Evolutionary conservation across 2,329 filamentous ascomycete genomes (phyloP).

Genomic region (Xylaria sp.): DNA sequence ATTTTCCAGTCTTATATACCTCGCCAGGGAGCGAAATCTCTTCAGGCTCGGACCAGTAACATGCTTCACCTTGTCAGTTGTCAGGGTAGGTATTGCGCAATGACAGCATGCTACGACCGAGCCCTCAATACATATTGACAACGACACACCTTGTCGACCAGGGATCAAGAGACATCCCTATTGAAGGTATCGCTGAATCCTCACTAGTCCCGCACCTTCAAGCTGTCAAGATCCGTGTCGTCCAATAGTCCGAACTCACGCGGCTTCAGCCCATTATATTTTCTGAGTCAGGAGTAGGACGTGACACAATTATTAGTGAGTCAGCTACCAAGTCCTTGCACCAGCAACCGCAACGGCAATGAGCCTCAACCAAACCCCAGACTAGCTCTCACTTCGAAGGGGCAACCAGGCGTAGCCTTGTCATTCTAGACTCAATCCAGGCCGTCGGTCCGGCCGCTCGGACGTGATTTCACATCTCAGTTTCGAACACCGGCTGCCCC

Average conservation of each 20-base stretch:
- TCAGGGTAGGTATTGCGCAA: constrained; percentile 7
- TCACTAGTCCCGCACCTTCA: constrained; percentile 1
- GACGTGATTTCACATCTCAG: constrained; percentile 15
- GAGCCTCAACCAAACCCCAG: neutral
- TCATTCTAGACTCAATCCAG: neutral
- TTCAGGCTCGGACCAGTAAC: constrained; percentile 6
- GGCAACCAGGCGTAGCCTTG: constrained; percentile 3
- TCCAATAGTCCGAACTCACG: neutral
- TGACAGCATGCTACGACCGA: constrained; percentile 3
- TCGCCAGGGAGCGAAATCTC: constrained; percentile 6
- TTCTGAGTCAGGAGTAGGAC: neutral
- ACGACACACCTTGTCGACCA: neutral
- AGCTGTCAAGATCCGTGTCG: neutral
- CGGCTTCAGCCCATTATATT: neutral
- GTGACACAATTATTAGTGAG: neutral
- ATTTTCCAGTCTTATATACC: constrained; percentile 15
- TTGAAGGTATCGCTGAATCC: neutral
- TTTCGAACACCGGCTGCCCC: too few relatives aligned
- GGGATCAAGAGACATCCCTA: neutral
- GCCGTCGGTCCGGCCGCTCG: constrained; percentile 11
- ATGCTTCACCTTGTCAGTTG: constrained; percentile 7
- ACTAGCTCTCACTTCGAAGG: neutral
- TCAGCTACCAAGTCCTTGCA: neutral
- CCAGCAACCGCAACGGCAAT: neutral
- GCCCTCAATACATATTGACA: constrained; percentile 1